Evolutionary conservation across 2,329 filamentous ascomycete genomes (phyloP).

Genomic region (Aspergillus sp.): DNA sequence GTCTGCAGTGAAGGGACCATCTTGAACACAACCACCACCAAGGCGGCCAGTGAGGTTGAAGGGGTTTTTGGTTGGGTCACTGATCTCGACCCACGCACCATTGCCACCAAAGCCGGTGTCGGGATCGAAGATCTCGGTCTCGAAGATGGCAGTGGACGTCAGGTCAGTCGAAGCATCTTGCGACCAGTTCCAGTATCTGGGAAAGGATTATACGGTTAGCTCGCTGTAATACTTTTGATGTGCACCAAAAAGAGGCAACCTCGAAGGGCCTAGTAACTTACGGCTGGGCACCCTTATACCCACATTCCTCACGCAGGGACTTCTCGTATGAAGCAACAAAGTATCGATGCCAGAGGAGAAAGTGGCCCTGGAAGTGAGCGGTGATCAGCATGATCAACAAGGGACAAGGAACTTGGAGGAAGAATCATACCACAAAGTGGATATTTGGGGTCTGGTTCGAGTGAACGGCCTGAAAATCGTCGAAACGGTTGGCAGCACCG

Average conservation of each 20-base stretch:
- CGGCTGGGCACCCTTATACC: slow-evolving; percentile 45
- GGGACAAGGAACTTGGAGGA: too few species aligned
- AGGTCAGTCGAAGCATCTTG: slow-evolving; percentile 23
- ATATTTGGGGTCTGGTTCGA: slow-evolving; percentile 16
- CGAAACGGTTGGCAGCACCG: slow-evolving; percentile 11
- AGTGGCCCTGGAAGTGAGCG: slow-evolving; percentile 19
- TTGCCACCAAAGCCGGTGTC: slow-evolving; percentile 18
- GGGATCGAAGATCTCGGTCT: slow-evolving; percentile 17
- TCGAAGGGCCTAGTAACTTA: slow-evolving; percentile 19
- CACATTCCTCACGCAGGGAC: slow-evolving; percentile 42
- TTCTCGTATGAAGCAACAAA: slow-evolving; percentile 43
- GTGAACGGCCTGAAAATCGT: slow-evolving; percentile 19
- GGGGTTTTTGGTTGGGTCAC: slow-evolving; percentile 9
- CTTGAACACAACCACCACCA: slow-evolving; percentile 17
- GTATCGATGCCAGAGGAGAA: slow-evolving; percentile 47
- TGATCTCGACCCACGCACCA: slow-evolving; percentile 11
- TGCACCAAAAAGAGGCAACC: not conserved
- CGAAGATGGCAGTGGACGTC: slow-evolving; percentile 15
- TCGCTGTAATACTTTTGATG: not conserved
- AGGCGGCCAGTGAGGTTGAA: slow-evolving; percentile 19
- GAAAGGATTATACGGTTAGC: not conserved
- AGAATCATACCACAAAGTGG: slow-evolving; percentile 14
- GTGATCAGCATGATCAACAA: slow-evolving; percentile 11
- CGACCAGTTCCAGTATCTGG: slow-evolving; percentile 36
- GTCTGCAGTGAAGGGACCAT: slow-evolving; percentile 14